Evolutionary conservation across 176 grass and related monocot genomes (phyloP), one percentile per base, ranked within the genome.

Genomic region (Tillandsia leiboldiana): DNA sequence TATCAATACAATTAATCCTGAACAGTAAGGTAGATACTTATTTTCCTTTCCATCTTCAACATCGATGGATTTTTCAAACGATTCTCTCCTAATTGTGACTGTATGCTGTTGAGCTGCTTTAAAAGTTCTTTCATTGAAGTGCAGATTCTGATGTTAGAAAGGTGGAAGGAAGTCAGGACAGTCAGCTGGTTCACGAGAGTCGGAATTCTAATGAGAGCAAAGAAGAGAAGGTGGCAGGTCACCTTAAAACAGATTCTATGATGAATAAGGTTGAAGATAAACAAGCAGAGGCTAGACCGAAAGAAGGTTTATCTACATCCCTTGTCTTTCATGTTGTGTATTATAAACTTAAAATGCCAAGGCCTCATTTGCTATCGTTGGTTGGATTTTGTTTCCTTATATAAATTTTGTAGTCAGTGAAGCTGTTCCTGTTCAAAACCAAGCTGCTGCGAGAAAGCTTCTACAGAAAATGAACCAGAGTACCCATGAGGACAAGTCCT

Each of bases 371-470:
- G 33, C 33, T 42, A 42, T 42, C 33, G 4, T 18, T 2, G 49
- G 42, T 48, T 67, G 6, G 18, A 56, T 42, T 42, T 27, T 27
- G 20, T n/a, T 66, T 73, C 0, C 51, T 67, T 68, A 51, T 68
- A 66, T 77, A 64, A 26, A 50, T 62, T 50, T 6, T 50, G 54
- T 29, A 97, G 93, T 87, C 29, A 97, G 82, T 1, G 86, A 97
- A 83, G 86, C 83, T 57, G 81, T 85, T 78, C 93, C 93, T 74
- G 89, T 97, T 71, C 89, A 97, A 72, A 97, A 97, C 82, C 93
- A 97, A 85, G 89, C 83, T 18, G 86, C 93, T 56, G 83, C 93
- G 27, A 86, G 92, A 71, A 96, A 97, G 70, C 82, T 97, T 69
- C 77, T 97, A 22, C 89, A 92, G 72, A 92, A 90, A 85, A 92